These are phyloP conservation scores for Apiotrichum laibachii DNA, from an alignment of 1,284 basidiomycete genomes.

Conservation along the genomic window DNA sequence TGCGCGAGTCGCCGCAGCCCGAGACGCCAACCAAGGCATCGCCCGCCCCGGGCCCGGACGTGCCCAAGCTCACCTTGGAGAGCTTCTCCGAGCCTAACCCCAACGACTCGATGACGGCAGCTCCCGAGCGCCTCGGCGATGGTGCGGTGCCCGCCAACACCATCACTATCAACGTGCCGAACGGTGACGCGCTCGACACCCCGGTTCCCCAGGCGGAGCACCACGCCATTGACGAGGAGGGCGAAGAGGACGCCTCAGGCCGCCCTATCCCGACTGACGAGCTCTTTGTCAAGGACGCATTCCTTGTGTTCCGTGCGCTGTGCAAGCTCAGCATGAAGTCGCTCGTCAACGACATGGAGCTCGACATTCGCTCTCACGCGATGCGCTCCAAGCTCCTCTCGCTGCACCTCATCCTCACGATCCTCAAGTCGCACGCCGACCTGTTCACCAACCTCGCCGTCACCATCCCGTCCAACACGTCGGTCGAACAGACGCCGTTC, in stretches of 20 bases:
- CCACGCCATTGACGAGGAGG: constrained; percentile 22
- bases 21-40: neutral
- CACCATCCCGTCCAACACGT: constrained; percentile 82
- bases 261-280: constrained; percentile 58
- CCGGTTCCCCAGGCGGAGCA: constrained; percentile 20
- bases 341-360: constrained; percentile 85
- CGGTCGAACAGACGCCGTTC: constrained; percentile 80
- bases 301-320: constrained; percentile 89
- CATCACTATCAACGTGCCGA: constrained; percentile 40
- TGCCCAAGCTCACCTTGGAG: constrained; percentile 16
- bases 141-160: constrained; percentile 29
- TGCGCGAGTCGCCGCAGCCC: neutral
- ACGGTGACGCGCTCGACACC: constrained; percentile 41
- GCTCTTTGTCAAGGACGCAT: constrained; percentile 91
- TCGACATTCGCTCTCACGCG: constrained; percentile 86
- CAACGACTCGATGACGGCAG: constrained; percentile 47
- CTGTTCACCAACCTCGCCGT: constrained; percentile 81
- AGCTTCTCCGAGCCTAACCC: constrained; percentile 50
- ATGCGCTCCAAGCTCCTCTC: constrained; percentile 94
- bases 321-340: constrained; percentile 99
- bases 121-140: constrained; percentile 29
- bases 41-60: neutral
- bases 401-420: constrained; percentile 86
- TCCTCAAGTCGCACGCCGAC: constrained; percentile 84
- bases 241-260: constrained; percentile 36